A percentile compares a stretch with the other conserved stretches of the same genome.
phyloP scores from a whole-genome alignment of 345 rosid species.

The Atalantia buxifolia region DNA sequence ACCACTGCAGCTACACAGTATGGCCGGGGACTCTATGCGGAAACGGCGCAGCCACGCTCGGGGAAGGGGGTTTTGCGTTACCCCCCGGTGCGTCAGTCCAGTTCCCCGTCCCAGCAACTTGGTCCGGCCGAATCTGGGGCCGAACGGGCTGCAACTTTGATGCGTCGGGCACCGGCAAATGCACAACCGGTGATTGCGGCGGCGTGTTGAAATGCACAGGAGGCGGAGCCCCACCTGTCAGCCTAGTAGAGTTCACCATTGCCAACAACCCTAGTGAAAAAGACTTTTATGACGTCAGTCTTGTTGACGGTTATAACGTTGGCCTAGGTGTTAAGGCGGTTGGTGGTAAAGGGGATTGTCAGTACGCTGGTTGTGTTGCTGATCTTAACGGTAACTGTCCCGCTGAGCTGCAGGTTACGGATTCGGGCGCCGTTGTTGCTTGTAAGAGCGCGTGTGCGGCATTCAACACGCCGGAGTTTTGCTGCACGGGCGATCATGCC shows the following conservation, averaged over 20 bases:
- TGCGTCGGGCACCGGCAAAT: constrained; percentile 56
- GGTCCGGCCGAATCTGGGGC: constrained; percentile 94
- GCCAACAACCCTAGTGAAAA: constrained; percentile 34
- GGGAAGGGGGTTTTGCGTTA: constrained; percentile 66
- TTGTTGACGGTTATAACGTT: constrained; percentile 94
- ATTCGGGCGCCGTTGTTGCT: constrained; percentile 56
- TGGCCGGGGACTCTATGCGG: constrained; percentile 94
- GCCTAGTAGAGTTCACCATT: constrained; percentile 72
- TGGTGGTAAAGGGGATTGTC: constrained; percentile 72
- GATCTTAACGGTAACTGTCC: constrained; percentile 79
- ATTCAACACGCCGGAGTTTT: constrained; percentile 68
- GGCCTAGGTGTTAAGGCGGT: constrained; percentile 59
- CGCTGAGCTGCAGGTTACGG: constrained; percentile 45
- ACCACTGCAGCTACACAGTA: constrained; percentile 64
- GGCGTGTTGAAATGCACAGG: constrained; percentile 59
- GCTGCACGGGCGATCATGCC: constrained; percentile 71
- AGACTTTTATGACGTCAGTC: constrained; percentile 91
- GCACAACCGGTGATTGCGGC: constrained; percentile 83
- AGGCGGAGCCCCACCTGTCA: constrained; percentile 74
- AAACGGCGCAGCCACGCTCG: constrained; percentile 49
- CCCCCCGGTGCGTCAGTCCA: constrained; percentile 48
- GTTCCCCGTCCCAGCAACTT: constrained; percentile 60
- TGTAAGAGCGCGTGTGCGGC: constrained; percentile 88
- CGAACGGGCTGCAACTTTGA: constrained; percentile 84
- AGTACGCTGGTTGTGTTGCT: constrained; percentile 67